Evolutionary conservation across 2,329 filamentous ascomycete genomes (phyloP), one percentile per base, ranked within the genome.

Genomic region (Fusarium oligoseptatum): DNA sequence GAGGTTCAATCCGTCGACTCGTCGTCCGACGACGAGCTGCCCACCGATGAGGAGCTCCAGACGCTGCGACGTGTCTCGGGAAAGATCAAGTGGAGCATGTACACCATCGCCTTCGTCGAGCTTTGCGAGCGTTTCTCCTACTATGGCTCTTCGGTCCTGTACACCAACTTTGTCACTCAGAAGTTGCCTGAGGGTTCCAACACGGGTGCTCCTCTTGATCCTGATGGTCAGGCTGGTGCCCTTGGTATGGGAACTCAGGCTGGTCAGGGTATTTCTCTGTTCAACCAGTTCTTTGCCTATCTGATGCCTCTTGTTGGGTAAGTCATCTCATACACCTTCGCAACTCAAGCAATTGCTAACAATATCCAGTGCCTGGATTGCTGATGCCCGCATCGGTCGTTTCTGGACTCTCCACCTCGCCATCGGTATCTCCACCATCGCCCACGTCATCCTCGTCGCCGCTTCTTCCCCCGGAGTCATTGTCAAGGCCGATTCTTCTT

Each of bases 81-180:
- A 71, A 87, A 87, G 78, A 89, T 95, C 70, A 90, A 91, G 58
- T 91, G 88, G 87, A 84, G 87, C 64, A 88, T 92, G 67, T 95
- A 91, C 83, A 91, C 90, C 29, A 89, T 95, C 68, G 92, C 92
- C 57, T 91, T 94, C 71, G 90, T 93, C 68, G 93, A 95, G 83
- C 84, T 94, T 66, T 93, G 91, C 84, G 93, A 95, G 84, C 91
- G 93, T 58, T 94, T 94, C 83, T 92, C 91, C 15, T 95, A 94
- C 88, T 94, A 95, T 79, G 93, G 93, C 64, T 92, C 91, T 6
- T 88, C 90, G 50, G 87, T 92, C 36, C 86, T 94, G 34, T 93
- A 92, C 89, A 90, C 89, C 80, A 92, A 92, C 82, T 92, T 90
- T 78, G 88, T 92, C 77, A 88, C 89, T 75, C 85, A 88, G 61